phyloP scores from a whole-genome alignment of 2,329 filamentous ascomycete genomes.

The Daldinia sp. region DNA sequence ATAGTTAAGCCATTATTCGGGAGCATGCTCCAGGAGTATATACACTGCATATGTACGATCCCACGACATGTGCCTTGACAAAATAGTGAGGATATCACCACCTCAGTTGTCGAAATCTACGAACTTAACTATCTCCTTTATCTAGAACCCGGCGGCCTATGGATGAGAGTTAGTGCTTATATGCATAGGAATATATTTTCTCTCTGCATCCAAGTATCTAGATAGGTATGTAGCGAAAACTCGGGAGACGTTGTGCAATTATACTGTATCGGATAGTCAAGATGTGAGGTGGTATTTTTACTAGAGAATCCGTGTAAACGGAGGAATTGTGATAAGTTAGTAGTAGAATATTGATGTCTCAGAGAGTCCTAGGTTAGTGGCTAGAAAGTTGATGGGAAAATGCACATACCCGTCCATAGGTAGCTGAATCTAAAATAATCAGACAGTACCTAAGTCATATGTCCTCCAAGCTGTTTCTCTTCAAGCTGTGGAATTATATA shows the following conservation, averaged over 20 bases:
- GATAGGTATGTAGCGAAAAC: not conserved
- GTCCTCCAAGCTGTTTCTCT: not conserved
- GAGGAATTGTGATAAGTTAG: not conserved
- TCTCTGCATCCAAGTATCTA: not conserved
- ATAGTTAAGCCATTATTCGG: not conserved
- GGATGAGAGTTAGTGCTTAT: not conserved
- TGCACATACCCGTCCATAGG: not conserved
- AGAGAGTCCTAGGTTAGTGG: not conserved
- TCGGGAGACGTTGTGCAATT: not conserved
- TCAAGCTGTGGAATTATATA: not conserved
- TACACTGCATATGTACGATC: not conserved
- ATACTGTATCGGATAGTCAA: not conserved
- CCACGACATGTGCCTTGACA: not conserved
- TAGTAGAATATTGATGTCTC: not conserved
- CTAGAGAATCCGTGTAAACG: not conserved
- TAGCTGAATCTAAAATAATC: not conserved
- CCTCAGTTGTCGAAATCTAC: not conserved
- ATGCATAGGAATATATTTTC: not conserved
- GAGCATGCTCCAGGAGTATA: constrained; percentile 1
- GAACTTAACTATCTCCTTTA: not conserved
- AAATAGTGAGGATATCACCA: no score
- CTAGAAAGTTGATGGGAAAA: not conserved
- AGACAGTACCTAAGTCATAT: not conserved
- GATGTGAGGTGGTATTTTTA: not conserved
- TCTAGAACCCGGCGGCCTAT: not conserved